Base-by-base conservation (phyloP, 225 moss, liverwort and hornwort species). In the Anthoceros angustus region DNA sequence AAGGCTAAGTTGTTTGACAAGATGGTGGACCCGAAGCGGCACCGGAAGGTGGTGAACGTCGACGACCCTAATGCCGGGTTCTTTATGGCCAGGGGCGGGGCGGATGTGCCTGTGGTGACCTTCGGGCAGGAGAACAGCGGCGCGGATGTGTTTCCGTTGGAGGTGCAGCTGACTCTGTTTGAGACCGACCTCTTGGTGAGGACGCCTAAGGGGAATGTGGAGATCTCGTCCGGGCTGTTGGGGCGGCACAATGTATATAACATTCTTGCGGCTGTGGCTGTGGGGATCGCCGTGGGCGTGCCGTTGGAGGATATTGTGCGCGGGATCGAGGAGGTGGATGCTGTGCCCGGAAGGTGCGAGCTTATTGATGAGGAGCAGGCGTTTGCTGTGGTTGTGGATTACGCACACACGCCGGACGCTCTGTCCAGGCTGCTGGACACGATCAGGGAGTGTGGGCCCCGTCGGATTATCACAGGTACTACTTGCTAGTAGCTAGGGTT, bases 281-380 rank as follows among this genome's bases (percentile, higher is more conserved):
- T 71, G 71, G 95, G 95, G 71, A 80, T 98, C 75, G 91, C 88
- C 60, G 85, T 92, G 64, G 86, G 86, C 50, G 86, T 88, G 8
- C 87, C 95, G 61, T 73, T 92, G 68, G 79, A 89, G 70, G 83
- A 91, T 26, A 91, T 98, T 42, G 95, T 92, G 11, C 79, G 86
- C 68, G 95, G 95, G 12, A 98, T 98, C 32, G 95, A 98, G 80
- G 95, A 98, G 73, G 95, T 98, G 63, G 95, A 98, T 74, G 82
- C 91, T 15, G 95, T 98, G 49, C 87, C 95, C 24, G 95, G 95
- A 67, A 80, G 95, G 24, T 98, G 91, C 75, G 95, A 98, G 64
- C 76, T 98, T 39, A 86, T 98, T 66, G 95, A 98, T 63, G 95
- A 98, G 80, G 95, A 98, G 73, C 95, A 98, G 74, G 95, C 95